Base-by-base conservation (phyloP, 495 filamentous ascomycete species). In the Pyronema omphalodes region DNA sequence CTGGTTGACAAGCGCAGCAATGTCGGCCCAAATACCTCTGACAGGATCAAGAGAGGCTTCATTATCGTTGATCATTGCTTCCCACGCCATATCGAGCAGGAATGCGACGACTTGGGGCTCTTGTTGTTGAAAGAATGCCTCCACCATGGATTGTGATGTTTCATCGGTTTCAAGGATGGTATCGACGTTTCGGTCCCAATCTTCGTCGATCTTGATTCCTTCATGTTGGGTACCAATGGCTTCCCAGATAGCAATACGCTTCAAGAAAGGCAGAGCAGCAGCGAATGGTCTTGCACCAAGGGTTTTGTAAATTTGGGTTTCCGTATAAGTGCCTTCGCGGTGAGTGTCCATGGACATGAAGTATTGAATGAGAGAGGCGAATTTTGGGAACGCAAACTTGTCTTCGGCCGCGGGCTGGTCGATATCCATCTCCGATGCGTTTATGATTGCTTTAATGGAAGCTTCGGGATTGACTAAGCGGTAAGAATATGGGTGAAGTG, bases 161-260 rank as follows among this genome's bases (percentile, higher is more conserved):
- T 77, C 71, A 61, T 86, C 79, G 5, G 80, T 80, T 9, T 78
- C 71, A 15, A 88, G 71, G 0, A 80, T 67, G 11, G 77, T 73
- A 59, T 86, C 84, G 3, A 94, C 68, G 65, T 82, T 82, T 19
- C 79, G 72, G 56, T 88, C 87, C 89, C 89, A 95, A 48, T 89
- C 84, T 52, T 81, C 76, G 57, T 93, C 81, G 37, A 87, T 69
- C 7, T 74, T 75, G 14, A 82, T 65, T 5, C 66, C 53, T 9
- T 70, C 69, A 0, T 66, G 61, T 5, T 73, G 72, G 7, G 73
- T 69, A 9, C 70, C 69, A 39, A 93, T 71, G 3, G 84, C 84
- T 53, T 84, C 72, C 58, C 82, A 74, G 35, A 93, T 72, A 3
- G 93, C 68, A n/a, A 88, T 76, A 18, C 80, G 77, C 34, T 80